Evolutionary conservation across 2,329 filamentous ascomycete genomes (phyloP).

Genomic region (Penicillium griseofulvum): DNA sequence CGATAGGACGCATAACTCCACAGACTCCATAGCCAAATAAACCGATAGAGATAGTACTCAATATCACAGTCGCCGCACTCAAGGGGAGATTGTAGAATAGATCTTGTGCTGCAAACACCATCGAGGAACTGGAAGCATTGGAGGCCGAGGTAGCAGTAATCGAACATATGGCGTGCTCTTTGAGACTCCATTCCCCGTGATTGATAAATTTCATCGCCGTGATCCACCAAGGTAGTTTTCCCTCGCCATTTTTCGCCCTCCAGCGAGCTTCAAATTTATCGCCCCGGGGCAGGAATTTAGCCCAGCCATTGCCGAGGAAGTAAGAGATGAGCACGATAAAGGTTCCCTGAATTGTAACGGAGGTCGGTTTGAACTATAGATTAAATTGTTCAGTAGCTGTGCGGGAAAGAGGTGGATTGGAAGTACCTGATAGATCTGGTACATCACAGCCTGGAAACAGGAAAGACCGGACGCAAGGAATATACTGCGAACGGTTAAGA

Average conservation of each 20-base stretch:
- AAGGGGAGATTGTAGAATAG: constrained; percentile 54
- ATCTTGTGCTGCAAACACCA: constrained; percentile 50
- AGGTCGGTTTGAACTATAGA: constrained; percentile 53
- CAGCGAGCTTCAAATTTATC: constrained; percentile 51
- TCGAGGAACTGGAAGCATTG: constrained; percentile 44
- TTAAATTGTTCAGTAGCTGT: constrained; percentile 1
- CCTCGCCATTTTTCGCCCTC: constrained; percentile 44
- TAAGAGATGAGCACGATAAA: constrained; percentile 60
- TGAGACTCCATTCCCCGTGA: constrained; percentile 52
- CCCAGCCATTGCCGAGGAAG: constrained; percentile 53
- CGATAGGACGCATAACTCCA: constrained; percentile 54
- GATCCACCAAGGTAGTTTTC: constrained; percentile 46
- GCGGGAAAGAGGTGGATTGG: not conserved
- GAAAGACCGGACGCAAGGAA: constrained; percentile 51
- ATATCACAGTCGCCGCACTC: constrained; percentile 47
- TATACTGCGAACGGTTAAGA: constrained; percentile 55
- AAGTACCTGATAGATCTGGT: constrained; percentile 55
- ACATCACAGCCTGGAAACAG: constrained; percentile 56
- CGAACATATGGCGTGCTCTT: constrained; percentile 56
- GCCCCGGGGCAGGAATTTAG: constrained; percentile 51
- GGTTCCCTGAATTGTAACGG: constrained; percentile 50
- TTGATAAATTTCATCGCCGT: constrained; percentile 49
- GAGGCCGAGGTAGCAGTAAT: constrained; percentile 57
- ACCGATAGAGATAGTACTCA: constrained; percentile 54
- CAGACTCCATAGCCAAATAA: constrained; percentile 57